Evolutionary conservation across 1,284 basidiomycete species (phyloP), one percentile per base, ranked within the genome.

Genomic region (Cryptococcus jaspeensis): DNA sequence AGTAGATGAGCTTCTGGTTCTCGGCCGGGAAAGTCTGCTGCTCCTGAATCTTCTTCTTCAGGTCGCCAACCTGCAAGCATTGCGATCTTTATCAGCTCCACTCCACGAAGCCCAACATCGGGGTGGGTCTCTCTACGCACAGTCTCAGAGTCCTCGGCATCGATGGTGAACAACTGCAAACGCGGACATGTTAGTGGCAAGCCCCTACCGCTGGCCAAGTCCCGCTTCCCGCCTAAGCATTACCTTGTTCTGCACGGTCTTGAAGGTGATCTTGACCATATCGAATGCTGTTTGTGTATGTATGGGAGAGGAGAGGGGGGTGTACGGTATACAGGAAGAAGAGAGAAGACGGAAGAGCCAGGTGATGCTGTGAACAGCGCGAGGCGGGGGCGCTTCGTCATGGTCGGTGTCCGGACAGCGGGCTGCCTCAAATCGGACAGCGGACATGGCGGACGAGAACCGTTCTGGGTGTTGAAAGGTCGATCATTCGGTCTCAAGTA

Each of bases 1-100:
- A 87, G 79, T 92, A 98, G 78, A 99, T 99, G 70, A 99, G 83
- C 83, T 98, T 99, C 80, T 97, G 93, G 37, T 87, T 75, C 77
- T 93, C 89, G 15, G 87, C 87, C 23, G 75, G 72, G 66, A 77
- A 77, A 5, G 67, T 66, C 70, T 97, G 91, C 8, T 81, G 76
- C 48, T 85, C 82, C 61, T 84, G 78, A 69, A 99, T 95, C 85
- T 90, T 93, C 66, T 82, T 75, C 83, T 99, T 99, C 70, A 99
- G 80, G 65, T 81, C 81, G 47, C 78, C 87, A 46, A 99, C 74
- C 78, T 80, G 53, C 11, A 32, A 6, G n/a, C 7, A 49, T 12
- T n/a, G 5, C 13, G 12, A 43, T 6, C 9, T 1, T 12, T 2
- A 44, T 22, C 15, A 23, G n/a, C 39, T 37, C 5, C n/a, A 18